Percentiles rank a stretch among this genome's conserved stretches.
Conservation (phyloP, 2,329 filamentous ascomycete species). For the Stylonectria norvegica region DNA sequence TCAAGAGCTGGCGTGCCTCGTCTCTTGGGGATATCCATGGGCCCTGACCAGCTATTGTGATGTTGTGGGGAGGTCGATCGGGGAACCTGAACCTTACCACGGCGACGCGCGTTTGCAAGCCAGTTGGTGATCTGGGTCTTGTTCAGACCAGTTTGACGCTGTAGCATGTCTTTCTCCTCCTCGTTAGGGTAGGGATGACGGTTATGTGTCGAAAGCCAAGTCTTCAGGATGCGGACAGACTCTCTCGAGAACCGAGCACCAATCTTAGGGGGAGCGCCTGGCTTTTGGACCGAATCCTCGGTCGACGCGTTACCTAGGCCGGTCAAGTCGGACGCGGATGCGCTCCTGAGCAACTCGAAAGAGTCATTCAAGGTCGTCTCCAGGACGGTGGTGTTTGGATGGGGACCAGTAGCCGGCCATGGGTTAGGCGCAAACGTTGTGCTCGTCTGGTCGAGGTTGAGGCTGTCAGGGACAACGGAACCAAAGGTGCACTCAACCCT, state of each 20-base stretch:
- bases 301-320: slow-evolving; percentile 16
- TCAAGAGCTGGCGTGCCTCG: slow-evolving; percentile 53
- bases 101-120: slow-evolving; percentile 83
- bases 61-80: slow-evolving; percentile 69
- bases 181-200: slow-evolving; percentile 86
- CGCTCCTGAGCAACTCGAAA: slow-evolving; percentile 22
- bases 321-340: slow-evolving; percentile 28
- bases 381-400: slow-evolving; percentile 35
- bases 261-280: slow-evolving; percentile 52
- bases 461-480: slow-evolving; percentile 30
- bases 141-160: slow-evolving; percentile 74
- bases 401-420: slow-evolving; percentile 44
- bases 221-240: slow-evolving; percentile 75
- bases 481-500: slow-evolving; percentile 58
- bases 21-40: slow-evolving; percentile 70
- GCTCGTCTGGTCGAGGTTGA: slow-evolving; percentile 32
- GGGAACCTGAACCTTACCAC: slow-evolving; percentile 71
- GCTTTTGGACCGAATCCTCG: slow-evolving; percentile 24
- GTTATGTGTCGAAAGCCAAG: slow-evolving; percentile 77
- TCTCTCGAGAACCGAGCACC: slow-evolving; percentile 76
- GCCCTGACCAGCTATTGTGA: slow-evolving; percentile 54
- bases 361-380: slow-evolving; percentile 26
- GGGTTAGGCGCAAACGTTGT: slow-evolving; percentile 44
- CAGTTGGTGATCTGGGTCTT: slow-evolving; percentile 86
- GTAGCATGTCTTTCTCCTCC: slow-evolving; percentile 77